Conservation (phyloP, 2,329 filamentous ascomycete genomes). For the Aspergillus sp. region DNA sequence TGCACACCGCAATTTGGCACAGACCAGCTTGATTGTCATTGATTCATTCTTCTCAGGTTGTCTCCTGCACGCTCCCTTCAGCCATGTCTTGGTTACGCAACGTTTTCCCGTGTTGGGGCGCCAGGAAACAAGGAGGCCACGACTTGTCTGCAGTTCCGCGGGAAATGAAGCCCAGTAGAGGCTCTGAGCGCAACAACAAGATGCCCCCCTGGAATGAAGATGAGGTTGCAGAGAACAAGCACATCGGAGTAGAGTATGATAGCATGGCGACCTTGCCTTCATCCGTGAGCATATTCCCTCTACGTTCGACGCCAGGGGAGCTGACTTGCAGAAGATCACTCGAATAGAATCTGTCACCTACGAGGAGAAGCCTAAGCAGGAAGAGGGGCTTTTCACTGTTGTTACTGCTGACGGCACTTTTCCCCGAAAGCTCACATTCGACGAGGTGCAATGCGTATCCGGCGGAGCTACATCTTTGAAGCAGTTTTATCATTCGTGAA, state of each 20-base stretch:
- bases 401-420: not conserved
- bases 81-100: not conserved
- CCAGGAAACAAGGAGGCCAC: not conserved
- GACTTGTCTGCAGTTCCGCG: not conserved
- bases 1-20: not conserved
- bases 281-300: not conserved
- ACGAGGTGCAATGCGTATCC: not conserved
- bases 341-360: not conserved
- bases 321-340: not conserved
- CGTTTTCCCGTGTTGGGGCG: not conserved
- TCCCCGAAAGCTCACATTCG: not conserved
- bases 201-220: not conserved
- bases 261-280: too few species aligned
- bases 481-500: not conserved
- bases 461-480: not conserved
- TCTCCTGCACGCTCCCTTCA: too few species aligned
- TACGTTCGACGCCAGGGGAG: not conserved
- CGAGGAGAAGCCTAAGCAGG: not conserved
- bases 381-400: not conserved
- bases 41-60: too few species aligned
- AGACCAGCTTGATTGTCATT: constrained; percentile 16
- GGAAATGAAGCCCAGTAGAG: not conserved
- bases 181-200: not conserved
- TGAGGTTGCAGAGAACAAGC: too few species aligned
- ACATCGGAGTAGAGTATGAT: too few species aligned